phyloP scores from a whole-genome alignment of 768 basidiomycete species.

The Mycena capillaripes region DNA sequence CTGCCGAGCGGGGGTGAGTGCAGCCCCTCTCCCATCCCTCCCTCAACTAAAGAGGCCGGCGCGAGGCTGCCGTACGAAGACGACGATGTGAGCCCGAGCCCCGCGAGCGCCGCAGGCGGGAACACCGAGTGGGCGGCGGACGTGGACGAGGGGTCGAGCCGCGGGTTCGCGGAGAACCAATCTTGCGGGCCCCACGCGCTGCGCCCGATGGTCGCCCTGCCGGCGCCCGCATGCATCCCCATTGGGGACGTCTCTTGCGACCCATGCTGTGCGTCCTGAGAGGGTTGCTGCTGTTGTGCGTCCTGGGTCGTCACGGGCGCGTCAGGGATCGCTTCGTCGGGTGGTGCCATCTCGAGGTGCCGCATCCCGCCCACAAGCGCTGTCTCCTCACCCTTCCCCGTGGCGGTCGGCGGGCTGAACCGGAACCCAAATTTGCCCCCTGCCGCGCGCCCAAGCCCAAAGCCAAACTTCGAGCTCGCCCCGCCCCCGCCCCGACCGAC shows the following conservation, averaged over 20 bases:
- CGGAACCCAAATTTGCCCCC: conserved; percentile 18
- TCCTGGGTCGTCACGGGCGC: neutral
- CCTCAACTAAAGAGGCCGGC: no score
- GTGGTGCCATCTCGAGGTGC: conserved; percentile 28
- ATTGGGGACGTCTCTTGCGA: neutral
- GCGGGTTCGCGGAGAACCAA: conserved; percentile 88
- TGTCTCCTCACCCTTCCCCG: conserved; percentile 33
- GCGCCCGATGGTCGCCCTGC: conserved; percentile 77
- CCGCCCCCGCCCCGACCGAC: conserved; percentile 28
- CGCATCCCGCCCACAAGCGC: conserved; percentile 37
- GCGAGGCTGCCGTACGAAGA: no score
- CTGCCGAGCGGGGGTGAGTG: conserved; percentile 29
- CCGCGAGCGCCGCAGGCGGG: conserved; percentile 47
- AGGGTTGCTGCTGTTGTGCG: neutral
- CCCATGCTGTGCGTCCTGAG: no score
- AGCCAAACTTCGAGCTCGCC: conserved; percentile 28
- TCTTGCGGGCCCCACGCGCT: conserved; percentile 88
- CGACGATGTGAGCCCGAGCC: no score
- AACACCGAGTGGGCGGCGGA: neutral
- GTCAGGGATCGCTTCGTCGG: conserved; percentile 35
- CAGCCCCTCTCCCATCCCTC: no score
- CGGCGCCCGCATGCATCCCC: neutral
- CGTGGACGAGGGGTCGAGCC: conserved; percentile 69
- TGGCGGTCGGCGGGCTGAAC: conserved; percentile 1
- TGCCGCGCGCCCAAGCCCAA: conserved; percentile 1